Evolutionary conservation across 495 filamentous ascomycete species (phyloP), one percentile per base, ranked within the genome.

Genomic region (Aspergillus heteromorphus): DNA sequence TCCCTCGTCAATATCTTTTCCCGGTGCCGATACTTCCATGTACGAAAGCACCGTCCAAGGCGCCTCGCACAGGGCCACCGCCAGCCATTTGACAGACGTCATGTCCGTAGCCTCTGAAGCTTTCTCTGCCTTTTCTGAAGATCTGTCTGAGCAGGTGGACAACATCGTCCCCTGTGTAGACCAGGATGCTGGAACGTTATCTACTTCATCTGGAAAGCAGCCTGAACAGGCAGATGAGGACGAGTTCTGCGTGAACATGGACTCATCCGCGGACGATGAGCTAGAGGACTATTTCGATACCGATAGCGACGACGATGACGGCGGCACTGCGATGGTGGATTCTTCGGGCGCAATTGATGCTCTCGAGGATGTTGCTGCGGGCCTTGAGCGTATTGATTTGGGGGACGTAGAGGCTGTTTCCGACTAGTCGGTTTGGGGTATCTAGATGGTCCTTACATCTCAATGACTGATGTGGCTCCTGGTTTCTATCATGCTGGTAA

Each of bases 61-160:
- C 0, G 71, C 71, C 34, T 74, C 71, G 6, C 68, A 68, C 40
- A 49, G 60, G 40, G 66, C 73, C 0, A 75, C 66, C 0, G 51
- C 61, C 27, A 64, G 64, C 10, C 54, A 68, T 42, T 21, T 16
- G 6, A 65, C 64, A 1, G 66, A 74, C 40, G 49, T 69, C 11
- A 21, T 65, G 25, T 70, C 67, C 4, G 13, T 73, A 21, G 29
- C 58, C 14, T 68, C 65, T 17, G n/a, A 21, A 45, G 11, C 13
- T 18, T 47, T 20, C 4, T 50, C 45, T 11, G 40, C 27, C 40
- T 34, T 25, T 47, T 48, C 17, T 38, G 56, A 17, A 60, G 27
- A n/a, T n/a, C n/a, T n/a, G n/a, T n/a, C n/a, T n/a, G n/a, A n/a
- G n/a, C n/a, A n/a, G n/a, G n/a, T n/a, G n/a, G n/a, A n/a, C n/a